A percentile compares a stretch with the other conserved stretches of the same genome.
Conservation (phyloP, 1,139 yeast species). For the Magnusiomyces paraingens region DNA sequence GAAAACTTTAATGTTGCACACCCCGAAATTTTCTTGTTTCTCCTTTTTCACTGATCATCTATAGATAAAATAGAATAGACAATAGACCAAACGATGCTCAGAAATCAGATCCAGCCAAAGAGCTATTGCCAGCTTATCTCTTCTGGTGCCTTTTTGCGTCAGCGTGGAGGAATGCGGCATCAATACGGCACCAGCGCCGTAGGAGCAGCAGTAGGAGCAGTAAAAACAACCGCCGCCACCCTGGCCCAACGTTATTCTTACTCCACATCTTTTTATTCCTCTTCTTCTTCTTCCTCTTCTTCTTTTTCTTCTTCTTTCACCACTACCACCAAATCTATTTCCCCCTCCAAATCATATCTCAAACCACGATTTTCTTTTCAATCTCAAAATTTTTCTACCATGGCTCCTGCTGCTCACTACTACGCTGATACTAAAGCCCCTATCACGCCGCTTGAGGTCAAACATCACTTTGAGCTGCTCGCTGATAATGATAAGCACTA, state of each 20-base stretch:
- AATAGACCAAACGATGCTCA: too few species aligned
- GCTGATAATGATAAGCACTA: conserved; percentile 53
- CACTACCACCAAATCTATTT: not conserved
- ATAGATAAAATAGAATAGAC: not conserved
- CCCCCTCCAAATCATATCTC: not conserved
- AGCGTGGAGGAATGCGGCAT: too few species aligned
- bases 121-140: too few species aligned
- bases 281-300: not conserved
- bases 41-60: not conserved
- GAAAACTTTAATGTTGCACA: too few species aligned
- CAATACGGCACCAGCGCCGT: too few species aligned
- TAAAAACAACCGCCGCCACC: too few species aligned
- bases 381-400: not conserved
- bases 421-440: conserved; percentile 48
- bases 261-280: not conserved
- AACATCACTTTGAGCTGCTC: conserved; percentile 43
- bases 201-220: too few species aligned
- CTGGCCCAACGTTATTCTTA: not conserved
- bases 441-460: conserved; percentile 28
- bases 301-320: not conserved
- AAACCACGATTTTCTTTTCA: not conserved
- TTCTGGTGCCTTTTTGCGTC: too few species aligned
- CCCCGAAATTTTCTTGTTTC: not conserved
- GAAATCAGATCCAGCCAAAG: too few species aligned
- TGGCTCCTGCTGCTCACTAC: conserved; percentile 9